Evolutionary conservation across 306 rosid species (phyloP), one percentile per base, ranked within the genome.

Genomic region (Prunus padus): DNA sequence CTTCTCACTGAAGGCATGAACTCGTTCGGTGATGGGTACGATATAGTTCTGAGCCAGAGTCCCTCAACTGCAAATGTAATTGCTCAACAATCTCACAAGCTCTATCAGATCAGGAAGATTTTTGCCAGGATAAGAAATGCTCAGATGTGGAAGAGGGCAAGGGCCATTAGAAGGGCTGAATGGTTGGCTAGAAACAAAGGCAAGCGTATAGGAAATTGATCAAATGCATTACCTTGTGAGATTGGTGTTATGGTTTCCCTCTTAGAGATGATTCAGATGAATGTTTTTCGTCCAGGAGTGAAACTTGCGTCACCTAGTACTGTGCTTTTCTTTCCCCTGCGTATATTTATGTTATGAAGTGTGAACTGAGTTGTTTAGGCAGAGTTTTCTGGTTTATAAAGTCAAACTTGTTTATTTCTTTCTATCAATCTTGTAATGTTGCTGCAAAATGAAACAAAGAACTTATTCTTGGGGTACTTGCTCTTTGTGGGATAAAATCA

Each of bases 1-100:
- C 98, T 93, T 67, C 83, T 91, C 16, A 87, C 94, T 0, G 86
- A 86, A 59, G 97, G 96, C 1, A 89, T 91, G 97, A 90, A 88
- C 77, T 87, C 97, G 5, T 89, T 91, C 56, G 75, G 89, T 7
- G 98, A 93, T 22, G 97, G 97, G 0, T 93, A 93, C 9, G 98
- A 92, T 8, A 69, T 93, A 74, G 75, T 84, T 69, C 86, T 91
- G 37, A 91, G 91, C 37, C 90, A 88, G 72, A 83, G 88, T 77
- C 85, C 94, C 52, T 89, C 97, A 18, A 93, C 97, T 1, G 96
- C 90, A 8, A 87, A 87, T 67, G 56, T 89, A 25, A 93, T 93
- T 40, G 82, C 96, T 60, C 89, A 82, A 18, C 97, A 93, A 49
- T 86, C 96, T 57, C 89, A 80, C 71, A 91, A 83, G 68, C 85